Percentiles rank a stretch among this genome's conserved stretches.
phyloP scores from a whole-genome alignment of 2,329 filamentous ascomycete genomes.

The Clarireedia monteithiana region DNA sequence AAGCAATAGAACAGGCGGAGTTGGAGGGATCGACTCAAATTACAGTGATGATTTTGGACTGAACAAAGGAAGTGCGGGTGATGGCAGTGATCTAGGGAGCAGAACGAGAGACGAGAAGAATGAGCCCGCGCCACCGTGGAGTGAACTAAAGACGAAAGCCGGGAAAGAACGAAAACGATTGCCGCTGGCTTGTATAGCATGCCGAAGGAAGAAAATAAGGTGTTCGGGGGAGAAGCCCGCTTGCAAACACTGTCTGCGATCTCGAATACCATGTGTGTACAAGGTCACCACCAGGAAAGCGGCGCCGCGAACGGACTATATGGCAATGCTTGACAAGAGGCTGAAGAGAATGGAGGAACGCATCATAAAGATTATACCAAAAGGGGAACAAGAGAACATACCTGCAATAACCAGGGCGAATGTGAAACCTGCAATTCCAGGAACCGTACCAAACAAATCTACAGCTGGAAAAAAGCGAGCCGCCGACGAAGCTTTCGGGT shows the following conservation, averaged over 20 bases:
- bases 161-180: slow-evolving; percentile 93
- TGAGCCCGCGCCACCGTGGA: slow-evolving; percentile 61
- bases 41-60: slow-evolving; percentile 50
- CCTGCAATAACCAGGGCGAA: slow-evolving; percentile 67
- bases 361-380: slow-evolving; percentile 91
- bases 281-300: slow-evolving; percentile 94
- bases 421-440: slow-evolving; percentile 69
- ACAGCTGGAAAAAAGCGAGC: slow-evolving; percentile 66
- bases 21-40: slow-evolving; percentile 19
- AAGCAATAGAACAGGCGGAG: slow-evolving; percentile 20
- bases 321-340: slow-evolving; percentile 97
- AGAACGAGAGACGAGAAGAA: slow-evolving; percentile 51
- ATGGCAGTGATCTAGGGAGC: slow-evolving; percentile 46
- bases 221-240: slow-evolving; percentile 97
- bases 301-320: slow-evolving; percentile 91
- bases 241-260: slow-evolving; percentile 91
- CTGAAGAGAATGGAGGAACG: slow-evolving; percentile 96
- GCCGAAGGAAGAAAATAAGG: slow-evolving; percentile 92
- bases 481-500: slow-evolving; percentile 80
- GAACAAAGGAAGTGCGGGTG: slow-evolving; percentile 37
- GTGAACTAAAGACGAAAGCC: slow-evolving; percentile 80
- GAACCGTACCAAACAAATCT: slow-evolving; percentile 44
- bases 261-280: slow-evolving; percentile 92
- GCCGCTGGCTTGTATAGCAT: slow-evolving; percentile 90
- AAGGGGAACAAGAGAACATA: slow-evolving; percentile 62